Evolutionary conservation across 2,329 filamentous ascomycete species (phyloP).

Genomic region (Aspergillus tanneri): DNA sequence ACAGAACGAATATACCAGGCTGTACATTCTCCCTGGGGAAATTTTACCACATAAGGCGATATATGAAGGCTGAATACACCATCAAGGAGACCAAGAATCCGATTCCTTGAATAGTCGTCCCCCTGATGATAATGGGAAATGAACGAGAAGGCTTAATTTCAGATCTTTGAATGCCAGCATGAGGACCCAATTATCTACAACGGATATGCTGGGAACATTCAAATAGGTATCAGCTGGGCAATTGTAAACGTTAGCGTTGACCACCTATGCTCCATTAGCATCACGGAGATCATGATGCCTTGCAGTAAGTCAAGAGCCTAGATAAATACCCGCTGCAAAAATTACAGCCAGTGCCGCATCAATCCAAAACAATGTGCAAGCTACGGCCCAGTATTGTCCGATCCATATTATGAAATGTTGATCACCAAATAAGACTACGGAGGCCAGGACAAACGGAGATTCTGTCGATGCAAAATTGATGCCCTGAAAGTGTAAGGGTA

Average conservation of each 20-base stretch:
- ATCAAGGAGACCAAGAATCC: constrained; percentile 68
- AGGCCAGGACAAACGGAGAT: constrained; percentile 72
- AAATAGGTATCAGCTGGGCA: constrained; percentile 80
- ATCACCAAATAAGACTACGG: constrained; percentile 70
- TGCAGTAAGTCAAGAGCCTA: constrained; percentile 41
- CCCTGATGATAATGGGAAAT: constrained; percentile 59
- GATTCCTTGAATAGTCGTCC: constrained; percentile 62
- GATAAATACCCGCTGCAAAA: constrained; percentile 69
- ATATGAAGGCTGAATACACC: constrained; percentile 81
- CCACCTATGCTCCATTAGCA: constrained; percentile 49
- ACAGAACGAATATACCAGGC: constrained; percentile 86
- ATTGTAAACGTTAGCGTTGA: constrained; percentile 68
- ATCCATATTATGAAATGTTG: constrained; percentile 75
- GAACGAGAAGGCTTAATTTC: constrained; percentile 47
- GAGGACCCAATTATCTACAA: constrained; percentile 72
- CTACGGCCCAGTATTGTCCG: constrained; percentile 62
- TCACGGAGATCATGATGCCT: neutral
- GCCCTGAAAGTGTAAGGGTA: constrained; percentile 68
- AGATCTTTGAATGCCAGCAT: constrained; percentile 60
- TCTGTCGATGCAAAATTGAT: constrained; percentile 74
- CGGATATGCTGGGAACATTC: constrained; percentile 85
- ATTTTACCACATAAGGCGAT: constrained; percentile 85
- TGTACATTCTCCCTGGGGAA: constrained; percentile 72
- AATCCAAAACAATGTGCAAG: constrained; percentile 71
- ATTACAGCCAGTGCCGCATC: constrained; percentile 67